Percentiles rank a stretch among this genome's conserved stretches.
Evolutionary conservation across 208 protist species (phyloP).

Genomic region (Wallacemonas sp.): DNA sequence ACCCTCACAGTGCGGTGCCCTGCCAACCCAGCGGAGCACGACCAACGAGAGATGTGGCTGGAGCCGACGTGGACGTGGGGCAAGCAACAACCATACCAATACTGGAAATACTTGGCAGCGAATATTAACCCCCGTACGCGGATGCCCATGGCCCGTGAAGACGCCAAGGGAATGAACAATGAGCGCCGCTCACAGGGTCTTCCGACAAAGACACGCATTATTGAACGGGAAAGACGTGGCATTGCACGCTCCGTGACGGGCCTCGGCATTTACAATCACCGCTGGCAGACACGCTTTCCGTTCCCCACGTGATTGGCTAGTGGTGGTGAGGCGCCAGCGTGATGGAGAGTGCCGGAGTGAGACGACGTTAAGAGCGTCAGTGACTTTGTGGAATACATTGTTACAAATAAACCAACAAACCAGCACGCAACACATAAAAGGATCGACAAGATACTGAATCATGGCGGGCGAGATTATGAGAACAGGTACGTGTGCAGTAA

Average conservation of each 20-base stretch:
- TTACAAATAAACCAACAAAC: no score
- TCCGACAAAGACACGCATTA: constrained; percentile 62
- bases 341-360: no score
- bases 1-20: constrained; percentile 77
- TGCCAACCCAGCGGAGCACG: constrained; percentile 64
- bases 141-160: constrained; percentile 74
- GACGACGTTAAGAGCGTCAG: no score
- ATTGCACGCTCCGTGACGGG: constrained; percentile 72
- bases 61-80: constrained; percentile 87
- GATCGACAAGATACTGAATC: no score
- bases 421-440: no score
- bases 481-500: no score
- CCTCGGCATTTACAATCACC: constrained; percentile 66
- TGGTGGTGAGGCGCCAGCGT: no score
- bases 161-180: constrained; percentile 86
- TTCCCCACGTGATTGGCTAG: constrained; percentile 73
- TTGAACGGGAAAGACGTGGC: constrained; percentile 63
- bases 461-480: no score
- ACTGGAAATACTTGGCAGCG: constrained; percentile 82
- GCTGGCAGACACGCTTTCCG: constrained; percentile 83
- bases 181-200: constrained; percentile 75
- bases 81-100: constrained; percentile 83
- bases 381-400: no score
- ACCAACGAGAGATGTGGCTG: constrained; percentile 86
- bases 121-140: constrained; percentile 75